A percentile compares a stretch with the other conserved stretches of the same genome.
Evolutionary conservation across 345 rosid genomes (phyloP).

Genomic region (Euclidium syriacum): DNA sequence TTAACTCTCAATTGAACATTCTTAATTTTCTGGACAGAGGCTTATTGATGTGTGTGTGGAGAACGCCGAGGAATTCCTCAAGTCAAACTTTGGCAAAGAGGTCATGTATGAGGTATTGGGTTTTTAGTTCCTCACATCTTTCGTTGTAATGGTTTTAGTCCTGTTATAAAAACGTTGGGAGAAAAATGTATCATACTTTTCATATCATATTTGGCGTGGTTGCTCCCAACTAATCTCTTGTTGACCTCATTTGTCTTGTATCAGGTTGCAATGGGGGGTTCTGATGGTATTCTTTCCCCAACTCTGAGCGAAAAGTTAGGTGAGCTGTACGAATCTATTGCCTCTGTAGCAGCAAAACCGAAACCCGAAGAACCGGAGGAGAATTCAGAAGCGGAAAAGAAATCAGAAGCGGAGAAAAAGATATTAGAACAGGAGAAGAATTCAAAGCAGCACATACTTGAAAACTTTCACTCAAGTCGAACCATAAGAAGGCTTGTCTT

Average conservation of each 20-base stretch:
- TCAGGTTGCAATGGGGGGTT: slow-evolving; percentile 75
- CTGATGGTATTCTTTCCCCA: slow-evolving; percentile 56
- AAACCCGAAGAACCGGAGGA: slow-evolving; percentile 44
- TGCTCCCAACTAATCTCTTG: not conserved
- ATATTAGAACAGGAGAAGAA: slow-evolving; percentile 33
- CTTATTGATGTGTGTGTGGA: slow-evolving; percentile 62
- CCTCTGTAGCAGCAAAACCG: slow-evolving; percentile 54
- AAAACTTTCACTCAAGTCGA: slow-evolving; percentile 79
- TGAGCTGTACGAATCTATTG: slow-evolving; percentile 55
- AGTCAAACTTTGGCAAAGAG: slow-evolving; percentile 75
- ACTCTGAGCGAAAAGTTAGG: slow-evolving; percentile 51
- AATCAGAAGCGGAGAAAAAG: slow-evolving; percentile 35
- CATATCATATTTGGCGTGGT: too few relatives aligned
- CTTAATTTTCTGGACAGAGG: slow-evolving; percentile 47
- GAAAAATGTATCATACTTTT: too few relatives aligned
- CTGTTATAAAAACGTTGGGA: not conserved
- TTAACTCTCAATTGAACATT: slow-evolving; percentile 6
- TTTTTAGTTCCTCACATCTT: slow-evolving; percentile 1
- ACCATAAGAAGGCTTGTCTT: slow-evolving; percentile 70
- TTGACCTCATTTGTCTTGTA: not conserved
- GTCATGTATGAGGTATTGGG: slow-evolving; percentile 64
- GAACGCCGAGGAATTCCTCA: slow-evolving; percentile 59
- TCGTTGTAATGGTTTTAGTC: not conserved
- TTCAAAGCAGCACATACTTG: slow-evolving; percentile 58
- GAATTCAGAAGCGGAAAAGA: slow-evolving; percentile 19